A percentile compares a stretch with the other conserved stretches of the same genome.
Evolutionary conservation across 805 yeast genomes (phyloP).

Genomic region (Kockiozyma suomiensis): DNA sequence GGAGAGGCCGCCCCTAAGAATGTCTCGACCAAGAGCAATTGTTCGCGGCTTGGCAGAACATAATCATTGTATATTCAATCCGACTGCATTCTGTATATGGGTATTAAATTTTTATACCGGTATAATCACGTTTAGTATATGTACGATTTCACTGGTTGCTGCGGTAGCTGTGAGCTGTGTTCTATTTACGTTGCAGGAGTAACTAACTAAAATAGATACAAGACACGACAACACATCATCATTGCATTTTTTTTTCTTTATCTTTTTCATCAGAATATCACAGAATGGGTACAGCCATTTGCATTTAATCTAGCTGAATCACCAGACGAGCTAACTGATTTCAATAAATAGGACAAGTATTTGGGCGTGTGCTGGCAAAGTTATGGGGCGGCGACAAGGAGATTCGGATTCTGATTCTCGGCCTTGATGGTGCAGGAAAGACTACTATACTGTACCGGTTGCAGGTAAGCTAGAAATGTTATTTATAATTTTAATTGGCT

Average conservation of each 20-base stretch:
- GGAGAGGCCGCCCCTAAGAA: neutral
- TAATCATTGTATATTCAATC: neutral
- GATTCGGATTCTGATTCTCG: conserved; percentile 76
- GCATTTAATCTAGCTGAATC: too few species aligned
- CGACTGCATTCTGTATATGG: neutral
- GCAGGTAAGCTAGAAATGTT: conserved; percentile 58
- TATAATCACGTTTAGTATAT: neutral
- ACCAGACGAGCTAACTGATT: neutral
- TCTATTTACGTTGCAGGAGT: neutral
- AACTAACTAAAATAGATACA: too few species aligned
- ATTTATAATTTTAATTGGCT: conserved; percentile 50
- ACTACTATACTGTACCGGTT: conserved; percentile 90
- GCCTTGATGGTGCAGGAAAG: conserved; percentile 91
- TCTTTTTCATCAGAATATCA: neutral
- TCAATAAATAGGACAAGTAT: conserved; percentile 67
- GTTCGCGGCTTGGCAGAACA: too few species aligned
- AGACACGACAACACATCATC: neutral
- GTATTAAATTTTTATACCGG: neutral
- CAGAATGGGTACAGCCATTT: neutral
- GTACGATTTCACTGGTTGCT: too few species aligned
- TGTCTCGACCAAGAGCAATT: neutral
- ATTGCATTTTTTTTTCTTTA: too few species aligned
- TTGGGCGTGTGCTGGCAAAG: conserved; percentile 81
- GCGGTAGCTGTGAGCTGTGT: too few species aligned
- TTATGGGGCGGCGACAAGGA: conserved; percentile 86